Conservation (phyloP, 495 filamentous ascomycete species). For the Amorphotheca resinae region DNA sequence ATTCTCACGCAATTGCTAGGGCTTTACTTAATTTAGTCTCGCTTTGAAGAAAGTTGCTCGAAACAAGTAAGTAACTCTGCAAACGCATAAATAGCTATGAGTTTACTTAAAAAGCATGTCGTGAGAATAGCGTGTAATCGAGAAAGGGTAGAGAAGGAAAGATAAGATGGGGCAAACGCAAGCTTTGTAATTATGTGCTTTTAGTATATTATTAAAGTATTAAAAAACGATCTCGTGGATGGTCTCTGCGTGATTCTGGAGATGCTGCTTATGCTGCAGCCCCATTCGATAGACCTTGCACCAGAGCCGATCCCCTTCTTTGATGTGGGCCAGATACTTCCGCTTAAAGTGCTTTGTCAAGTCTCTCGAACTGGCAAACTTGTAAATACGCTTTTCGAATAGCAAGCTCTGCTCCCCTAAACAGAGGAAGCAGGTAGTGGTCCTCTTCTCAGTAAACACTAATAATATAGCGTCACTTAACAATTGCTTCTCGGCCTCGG, state of each 20-base stretch:
- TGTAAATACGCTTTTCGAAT: conserved; percentile 20
- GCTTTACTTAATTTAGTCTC: conserved; percentile 11
- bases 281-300: conserved; percentile 17
- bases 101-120: background rate
- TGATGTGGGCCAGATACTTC: conserved; percentile 26
- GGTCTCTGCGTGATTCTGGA: conserved; percentile 11
- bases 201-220: conserved; percentile 10
- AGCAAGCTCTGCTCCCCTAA: conserved; percentile 24
- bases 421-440: conserved; percentile 29
- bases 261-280: conserved; percentile 20
- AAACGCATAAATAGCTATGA: background rate
- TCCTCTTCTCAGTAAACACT: conserved; percentile 24
- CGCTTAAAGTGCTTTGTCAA: conserved; percentile 32
- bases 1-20: conserved; percentile 8
- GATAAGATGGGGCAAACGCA: conserved; percentile 12
- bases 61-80: conserved; percentile 12
- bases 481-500: conserved; percentile 21
- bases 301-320: conserved; percentile 15
- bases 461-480: conserved; percentile 22
- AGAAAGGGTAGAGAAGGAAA: conserved; percentile 12
- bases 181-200: conserved; percentile 12
- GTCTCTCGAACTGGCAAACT: conserved; percentile 24
- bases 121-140: background rate
- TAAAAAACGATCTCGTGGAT: conserved; percentile 8
- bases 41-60: conserved; percentile 13